These are phyloP conservation scores for Gossypium gossypioides DNA, from an alignment of 441 rosid species.

Conservation along the genomic window DNA sequence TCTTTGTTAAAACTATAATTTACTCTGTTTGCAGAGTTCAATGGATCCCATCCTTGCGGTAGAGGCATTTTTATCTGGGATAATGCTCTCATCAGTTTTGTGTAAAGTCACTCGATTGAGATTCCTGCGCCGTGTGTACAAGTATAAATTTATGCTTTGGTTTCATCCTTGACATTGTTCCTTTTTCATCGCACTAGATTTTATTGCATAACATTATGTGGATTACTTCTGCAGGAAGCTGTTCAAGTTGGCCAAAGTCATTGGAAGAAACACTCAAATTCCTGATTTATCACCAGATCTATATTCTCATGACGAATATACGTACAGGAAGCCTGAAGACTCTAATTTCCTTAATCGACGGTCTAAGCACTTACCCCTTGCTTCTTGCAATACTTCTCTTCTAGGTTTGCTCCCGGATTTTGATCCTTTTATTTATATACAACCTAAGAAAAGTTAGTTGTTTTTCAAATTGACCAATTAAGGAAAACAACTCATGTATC, in stretches of 20 bases:
- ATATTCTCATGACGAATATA: constrained; percentile 29
- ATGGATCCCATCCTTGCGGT: constrained; percentile 66
- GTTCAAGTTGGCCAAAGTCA: constrained; percentile 25
- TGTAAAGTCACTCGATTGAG: constrained; percentile 36
- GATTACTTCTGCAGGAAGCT: constrained; percentile 42
- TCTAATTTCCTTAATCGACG: constrained; percentile 12
- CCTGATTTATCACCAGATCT: constrained; percentile 34
- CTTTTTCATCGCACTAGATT: background rate
- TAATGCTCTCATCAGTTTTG: constrained; percentile 32
- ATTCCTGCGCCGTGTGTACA: constrained; percentile 37
- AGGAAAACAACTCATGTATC: background rate
- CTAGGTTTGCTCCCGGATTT: constrained; percentile 33
- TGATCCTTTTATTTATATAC: background rate
- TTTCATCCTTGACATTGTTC: background rate
- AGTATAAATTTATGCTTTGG: constrained; percentile 26
- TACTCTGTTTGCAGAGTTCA: constrained; percentile 44
- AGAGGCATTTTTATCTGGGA: constrained; percentile 46
- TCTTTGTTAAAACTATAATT: background rate
- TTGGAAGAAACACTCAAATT: constrained; percentile 25
- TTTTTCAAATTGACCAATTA: background rate
- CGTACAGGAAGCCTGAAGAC: constrained; percentile 27
- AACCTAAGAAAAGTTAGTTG: background rate
- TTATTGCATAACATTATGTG: background rate
- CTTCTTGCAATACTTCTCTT: constrained; percentile 26
- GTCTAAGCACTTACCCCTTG: constrained; percentile 19